Percentiles rank a stretch among this genome's conserved stretches.
These are phyloP conservation scores for Penicillium cosmopolitanum DNA, from an alignment of 495 filamentous ascomycete species.

Conservation along the genomic window DNA sequence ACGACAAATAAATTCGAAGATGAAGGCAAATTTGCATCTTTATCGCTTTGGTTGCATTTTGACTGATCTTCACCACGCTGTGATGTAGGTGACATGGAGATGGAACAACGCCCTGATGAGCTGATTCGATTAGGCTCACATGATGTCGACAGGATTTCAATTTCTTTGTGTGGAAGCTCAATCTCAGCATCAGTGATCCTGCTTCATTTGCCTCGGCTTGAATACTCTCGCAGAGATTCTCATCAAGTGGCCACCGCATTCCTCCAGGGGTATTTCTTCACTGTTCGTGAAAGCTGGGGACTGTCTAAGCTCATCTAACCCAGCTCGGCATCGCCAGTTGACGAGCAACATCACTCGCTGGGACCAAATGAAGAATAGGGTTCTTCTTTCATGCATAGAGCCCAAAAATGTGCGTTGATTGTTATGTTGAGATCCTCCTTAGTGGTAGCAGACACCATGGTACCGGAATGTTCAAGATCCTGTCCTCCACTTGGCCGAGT, in stretches of 20 bases:
- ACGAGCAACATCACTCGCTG: neutral
- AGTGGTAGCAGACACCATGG: neutral
- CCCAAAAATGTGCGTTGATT: neutral
- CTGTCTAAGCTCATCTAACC: neutral
- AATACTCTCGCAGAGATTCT: neutral
- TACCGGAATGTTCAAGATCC: neutral
- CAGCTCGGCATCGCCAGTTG: neutral
- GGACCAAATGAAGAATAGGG: neutral
- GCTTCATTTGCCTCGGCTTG: neutral
- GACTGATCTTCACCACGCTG: neutral
- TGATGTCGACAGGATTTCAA: neutral
- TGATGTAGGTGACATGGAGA: neutral
- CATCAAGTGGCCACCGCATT: neutral
- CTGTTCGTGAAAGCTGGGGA: neutral
- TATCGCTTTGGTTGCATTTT: neutral
- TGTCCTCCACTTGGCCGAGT: neutral
- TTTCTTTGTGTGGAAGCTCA: neutral
- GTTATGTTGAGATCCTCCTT: neutral
- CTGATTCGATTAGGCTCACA: neutral
- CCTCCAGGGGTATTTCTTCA: neutral
- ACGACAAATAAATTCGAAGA: constrained; percentile 7
- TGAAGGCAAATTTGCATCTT: constrained; percentile 3
- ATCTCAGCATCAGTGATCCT: neutral
- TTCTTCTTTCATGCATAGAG: neutral
- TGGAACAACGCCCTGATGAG: neutral